phyloP scores from a whole-genome alignment of 768 basidiomycete species.

The Pholiota molesta region DNA sequence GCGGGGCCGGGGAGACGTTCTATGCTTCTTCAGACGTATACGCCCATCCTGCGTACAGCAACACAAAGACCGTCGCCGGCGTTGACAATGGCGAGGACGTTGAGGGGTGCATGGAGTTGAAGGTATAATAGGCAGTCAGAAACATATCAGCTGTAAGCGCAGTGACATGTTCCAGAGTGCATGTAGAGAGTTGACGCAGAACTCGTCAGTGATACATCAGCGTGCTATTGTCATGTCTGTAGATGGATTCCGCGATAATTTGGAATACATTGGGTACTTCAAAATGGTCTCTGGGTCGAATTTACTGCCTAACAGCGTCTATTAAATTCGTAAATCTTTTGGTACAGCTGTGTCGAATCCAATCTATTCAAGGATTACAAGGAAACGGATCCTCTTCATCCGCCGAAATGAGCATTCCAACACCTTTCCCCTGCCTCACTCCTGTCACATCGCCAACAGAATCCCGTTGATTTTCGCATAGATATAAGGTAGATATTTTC shows the following conservation, averaged over 20 bases:
- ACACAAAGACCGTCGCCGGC: too few relatives aligned
- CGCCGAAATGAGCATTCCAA: background rate
- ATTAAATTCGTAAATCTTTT: background rate
- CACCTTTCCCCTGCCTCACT: background rate
- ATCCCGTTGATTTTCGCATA: background rate
- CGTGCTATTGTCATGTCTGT: conserved; percentile 25
- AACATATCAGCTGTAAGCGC: too few relatives aligned
- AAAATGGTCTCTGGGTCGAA: conserved; percentile 35
- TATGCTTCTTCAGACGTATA: too few relatives aligned
- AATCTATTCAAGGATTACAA: background rate
- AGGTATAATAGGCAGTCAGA: too few relatives aligned
- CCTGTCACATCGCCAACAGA: background rate
- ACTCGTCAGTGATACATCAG: too few relatives aligned
- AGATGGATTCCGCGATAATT: conserved; percentile 36
- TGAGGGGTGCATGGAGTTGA: too few relatives aligned
- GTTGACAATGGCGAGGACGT: too few relatives aligned
- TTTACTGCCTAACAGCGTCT: conserved; percentile 26
- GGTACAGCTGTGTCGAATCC: background rate
- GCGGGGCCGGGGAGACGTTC: too few relatives aligned
- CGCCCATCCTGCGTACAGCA: too few relatives aligned
- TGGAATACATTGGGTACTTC: conserved; percentile 37
- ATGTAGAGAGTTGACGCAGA: too few relatives aligned
- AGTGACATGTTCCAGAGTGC: too few relatives aligned
- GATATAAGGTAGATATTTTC: background rate
- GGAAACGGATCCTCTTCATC: background rate